Conservation (phyloP, 2,329 filamentous ascomycete genomes). For the Aspergillus brasiliensis region DNA sequence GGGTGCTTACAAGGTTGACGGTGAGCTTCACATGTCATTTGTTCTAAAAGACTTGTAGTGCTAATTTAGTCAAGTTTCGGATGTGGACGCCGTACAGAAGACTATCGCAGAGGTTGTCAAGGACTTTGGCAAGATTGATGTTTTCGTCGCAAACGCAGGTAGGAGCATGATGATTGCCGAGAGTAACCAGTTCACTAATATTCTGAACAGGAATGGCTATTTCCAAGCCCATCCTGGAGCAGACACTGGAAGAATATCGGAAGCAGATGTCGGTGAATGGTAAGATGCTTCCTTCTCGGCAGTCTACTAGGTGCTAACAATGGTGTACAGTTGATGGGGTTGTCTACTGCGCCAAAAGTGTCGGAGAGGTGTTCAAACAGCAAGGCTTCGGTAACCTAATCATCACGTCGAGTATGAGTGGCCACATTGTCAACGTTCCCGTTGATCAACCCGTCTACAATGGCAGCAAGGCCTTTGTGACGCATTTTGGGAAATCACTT, state of each 20-base stretch:
- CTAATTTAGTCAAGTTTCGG: constrained; percentile 39
- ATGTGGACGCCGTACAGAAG: constrained; percentile 39
- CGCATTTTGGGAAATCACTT: constrained; percentile 58
- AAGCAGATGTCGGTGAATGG: constrained; percentile 58
- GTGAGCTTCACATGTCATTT: constrained; percentile 13
- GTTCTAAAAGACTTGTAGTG: background rate
- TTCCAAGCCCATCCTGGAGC: constrained; percentile 58
- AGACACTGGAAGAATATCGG: constrained; percentile 54
- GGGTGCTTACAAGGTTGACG: constrained; percentile 48
- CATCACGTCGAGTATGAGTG: constrained; percentile 56
- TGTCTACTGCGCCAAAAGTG: constrained; percentile 49
- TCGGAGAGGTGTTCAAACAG: constrained; percentile 46
- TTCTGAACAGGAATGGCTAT: constrained; percentile 49
- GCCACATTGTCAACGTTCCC: constrained; percentile 55
- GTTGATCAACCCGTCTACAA: constrained; percentile 61
- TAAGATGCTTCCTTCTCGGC: constrained; percentile 25
- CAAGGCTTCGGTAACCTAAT: constrained; percentile 50
- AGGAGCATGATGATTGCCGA: background rate
- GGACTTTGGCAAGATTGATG: constrained; percentile 49
- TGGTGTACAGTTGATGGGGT: constrained; percentile 48
- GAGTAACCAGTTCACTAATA: constrained; percentile 2
- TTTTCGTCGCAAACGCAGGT: constrained; percentile 50
- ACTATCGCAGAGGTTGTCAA: constrained; percentile 37
- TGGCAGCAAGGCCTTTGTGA: constrained; percentile 58
- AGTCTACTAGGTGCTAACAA: background rate